These are phyloP conservation scores for Auricularia sp. DNA, from an alignment of 768 basidiomycete species.

Conservation along the genomic window DNA sequence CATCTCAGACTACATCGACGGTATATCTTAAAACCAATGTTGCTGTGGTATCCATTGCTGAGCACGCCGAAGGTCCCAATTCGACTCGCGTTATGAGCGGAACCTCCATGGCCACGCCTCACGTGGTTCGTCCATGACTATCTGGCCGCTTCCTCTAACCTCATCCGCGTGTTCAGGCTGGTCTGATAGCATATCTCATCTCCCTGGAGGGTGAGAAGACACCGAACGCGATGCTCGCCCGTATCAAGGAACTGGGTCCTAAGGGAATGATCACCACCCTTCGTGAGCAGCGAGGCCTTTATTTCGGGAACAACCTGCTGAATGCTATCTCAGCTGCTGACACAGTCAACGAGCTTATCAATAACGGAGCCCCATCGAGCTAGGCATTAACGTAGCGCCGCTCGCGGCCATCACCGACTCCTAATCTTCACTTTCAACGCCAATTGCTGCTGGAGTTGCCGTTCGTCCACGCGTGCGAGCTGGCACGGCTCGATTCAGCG, in stretches of 20 bases:
- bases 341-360: neutral
- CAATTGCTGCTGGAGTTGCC: too few species aligned
- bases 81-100: constrained; percentile 5
- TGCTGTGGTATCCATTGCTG: neutral
- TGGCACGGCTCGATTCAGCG: too few species aligned
- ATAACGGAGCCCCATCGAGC: neutral
- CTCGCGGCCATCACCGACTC: too few species aligned
- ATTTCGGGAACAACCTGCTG: neutral
- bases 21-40: neutral
- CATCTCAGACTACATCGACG: constrained; percentile 7
- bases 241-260: constrained; percentile 38
- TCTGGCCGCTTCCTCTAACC: constrained; percentile 3
- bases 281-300: constrained; percentile 50
- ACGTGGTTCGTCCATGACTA: neutral
- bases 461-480: too few species aligned
- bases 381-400: too few species aligned
- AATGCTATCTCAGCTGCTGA: neutral
- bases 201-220: neutral
- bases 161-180: neutral
- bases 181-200: constrained; percentile 4
- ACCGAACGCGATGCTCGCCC: neutral
- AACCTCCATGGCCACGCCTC: constrained; percentile 9
- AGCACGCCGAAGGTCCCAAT: neutral
- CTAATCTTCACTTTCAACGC: too few species aligned
- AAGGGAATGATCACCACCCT: constrained; percentile 83